phyloP scores from a whole-genome alignment of 2,329 filamentous ascomycete species.

The Trichoderma cornu-damae region DNA sequence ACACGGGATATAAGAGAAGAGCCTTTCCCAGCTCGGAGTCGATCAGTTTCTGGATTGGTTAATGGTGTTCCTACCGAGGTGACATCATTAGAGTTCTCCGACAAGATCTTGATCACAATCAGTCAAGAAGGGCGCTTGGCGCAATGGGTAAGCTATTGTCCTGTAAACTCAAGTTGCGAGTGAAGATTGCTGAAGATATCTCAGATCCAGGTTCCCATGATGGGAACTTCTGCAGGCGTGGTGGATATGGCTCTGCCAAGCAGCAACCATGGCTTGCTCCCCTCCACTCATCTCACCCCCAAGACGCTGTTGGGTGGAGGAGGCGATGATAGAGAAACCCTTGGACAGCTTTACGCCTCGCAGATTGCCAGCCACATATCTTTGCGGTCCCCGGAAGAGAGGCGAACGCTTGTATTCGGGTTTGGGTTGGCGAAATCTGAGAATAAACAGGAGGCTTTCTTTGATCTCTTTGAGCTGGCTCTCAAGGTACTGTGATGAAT shows the following conservation, averaged over 20 bases:
- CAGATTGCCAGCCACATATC: slow-evolving; percentile 80
- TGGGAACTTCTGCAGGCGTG: slow-evolving; percentile 58
- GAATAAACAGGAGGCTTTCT: slow-evolving; percentile 52
- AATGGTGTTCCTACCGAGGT: slow-evolving; percentile 67
- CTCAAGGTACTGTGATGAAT: slow-evolving; percentile 48
- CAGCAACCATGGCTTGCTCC: slow-evolving; percentile 52
- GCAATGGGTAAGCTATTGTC: slow-evolving; percentile 75
- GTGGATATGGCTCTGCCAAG: slow-evolving; percentile 56
- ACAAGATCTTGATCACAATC: slow-evolving; percentile 87
- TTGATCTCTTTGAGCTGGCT: slow-evolving; percentile 60
- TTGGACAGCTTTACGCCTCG: slow-evolving; percentile 83
- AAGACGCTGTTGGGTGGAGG: slow-evolving; percentile 83
- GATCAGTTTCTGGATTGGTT: slow-evolving; percentile 55
- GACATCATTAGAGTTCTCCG: slow-evolving; percentile 68
- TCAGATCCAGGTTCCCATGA: slow-evolving; percentile 73
- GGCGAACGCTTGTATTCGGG: slow-evolving; percentile 56
- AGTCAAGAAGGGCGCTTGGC: slow-evolving; percentile 79
- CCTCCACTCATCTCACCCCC: slow-evolving; percentile 75
- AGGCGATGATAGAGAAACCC: slow-evolving; percentile 68
- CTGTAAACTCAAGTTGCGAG: background rate
- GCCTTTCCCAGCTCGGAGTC: slow-evolving; percentile 65
- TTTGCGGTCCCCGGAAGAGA: slow-evolving; percentile 61
- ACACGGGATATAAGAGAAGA: slow-evolving; percentile 41
- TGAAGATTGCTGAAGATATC: background rate
- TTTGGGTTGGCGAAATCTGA: slow-evolving; percentile 52